Evolutionary conservation across 2,329 filamentous ascomycete genomes (phyloP).

Genomic region (Pestalotiopsis sp.): DNA sequence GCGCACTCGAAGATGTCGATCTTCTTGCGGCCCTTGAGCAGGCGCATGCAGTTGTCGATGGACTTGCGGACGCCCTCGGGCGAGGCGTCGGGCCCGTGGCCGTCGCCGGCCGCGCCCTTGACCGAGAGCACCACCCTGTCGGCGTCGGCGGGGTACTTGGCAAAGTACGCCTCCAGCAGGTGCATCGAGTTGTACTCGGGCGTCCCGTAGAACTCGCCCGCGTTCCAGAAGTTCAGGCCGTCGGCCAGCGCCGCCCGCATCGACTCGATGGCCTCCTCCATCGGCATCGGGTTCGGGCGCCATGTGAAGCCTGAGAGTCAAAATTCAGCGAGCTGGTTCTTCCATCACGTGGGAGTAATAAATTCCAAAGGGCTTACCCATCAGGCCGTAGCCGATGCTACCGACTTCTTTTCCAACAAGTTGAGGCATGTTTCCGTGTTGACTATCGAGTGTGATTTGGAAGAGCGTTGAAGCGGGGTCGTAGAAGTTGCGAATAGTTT

Average conservation of each 20-base stretch:
- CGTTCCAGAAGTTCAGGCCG: slow-evolving; percentile 53
- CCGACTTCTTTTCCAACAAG: slow-evolving; percentile 16
- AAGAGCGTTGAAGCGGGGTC: not conserved
- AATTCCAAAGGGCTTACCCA: slow-evolving; percentile 7
- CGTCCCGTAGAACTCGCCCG: slow-evolving; percentile 57
- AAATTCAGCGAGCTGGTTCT: not conserved
- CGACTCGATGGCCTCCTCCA: slow-evolving; percentile 47
- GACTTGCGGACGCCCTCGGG: slow-evolving; percentile 50
- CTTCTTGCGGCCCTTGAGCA: slow-evolving; percentile 47
- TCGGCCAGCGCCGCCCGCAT: slow-evolving; percentile 48
- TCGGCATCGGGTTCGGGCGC: slow-evolving; percentile 29
- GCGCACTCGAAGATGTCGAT: slow-evolving; percentile 58
- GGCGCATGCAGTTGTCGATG: slow-evolving; percentile 50
- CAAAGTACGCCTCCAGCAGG: slow-evolving; percentile 58
- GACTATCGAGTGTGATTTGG: no score
- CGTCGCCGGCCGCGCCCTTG: slow-evolving; percentile 51
- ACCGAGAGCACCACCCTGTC: slow-evolving; percentile 58
- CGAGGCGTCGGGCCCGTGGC: slow-evolving; percentile 44
- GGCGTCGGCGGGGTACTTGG: slow-evolving; percentile 58
- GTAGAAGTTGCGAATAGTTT: not conserved
- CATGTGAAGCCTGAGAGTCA: slow-evolving; percentile 30
- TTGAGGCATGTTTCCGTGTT: slow-evolving; percentile 10
- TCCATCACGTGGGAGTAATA: not conserved
- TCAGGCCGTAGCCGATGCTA: slow-evolving; percentile 16
- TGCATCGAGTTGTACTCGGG: slow-evolving; percentile 53